phyloP scores from a whole-genome alignment of 305 asterid species.

The Nicotiana rustica region DNA sequence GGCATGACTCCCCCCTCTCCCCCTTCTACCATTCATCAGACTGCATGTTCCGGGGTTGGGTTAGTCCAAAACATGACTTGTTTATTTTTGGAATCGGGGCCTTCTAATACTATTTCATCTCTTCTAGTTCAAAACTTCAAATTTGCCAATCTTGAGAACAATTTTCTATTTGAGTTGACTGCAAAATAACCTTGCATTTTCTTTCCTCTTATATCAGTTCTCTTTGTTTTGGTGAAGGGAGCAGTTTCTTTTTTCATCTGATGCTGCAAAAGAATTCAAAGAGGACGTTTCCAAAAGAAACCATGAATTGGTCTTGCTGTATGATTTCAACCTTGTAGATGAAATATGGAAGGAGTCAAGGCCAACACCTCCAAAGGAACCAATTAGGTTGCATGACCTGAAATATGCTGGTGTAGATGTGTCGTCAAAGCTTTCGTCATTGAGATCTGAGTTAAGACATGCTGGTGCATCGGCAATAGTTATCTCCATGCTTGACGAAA shows the following conservation, averaged over 20 bases:
- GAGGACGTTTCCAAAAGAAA: constrained; percentile 74
- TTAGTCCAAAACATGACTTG: neutral
- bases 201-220: constrained; percentile 62
- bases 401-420: constrained; percentile 91
- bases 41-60: neutral
- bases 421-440: constrained; percentile 74
- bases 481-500: constrained; percentile 95
- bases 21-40: neutral
- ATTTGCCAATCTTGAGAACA: neutral
- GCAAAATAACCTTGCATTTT: constrained; percentile 35
- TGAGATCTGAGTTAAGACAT: constrained; percentile 76
- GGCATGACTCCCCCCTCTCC: constrained; percentile 3
- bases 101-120: neutral
- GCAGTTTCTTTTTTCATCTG: constrained; percentile 97
- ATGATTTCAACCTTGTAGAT: constrained; percentile 90
- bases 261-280: constrained; percentile 93
- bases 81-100: neutral
- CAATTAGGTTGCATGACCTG: constrained; percentile 78
- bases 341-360: constrained; percentile 91
- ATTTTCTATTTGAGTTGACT: constrained; percentile 28
- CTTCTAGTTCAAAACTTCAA: constrained; percentile 8
- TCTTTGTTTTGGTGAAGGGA: constrained; percentile 77
- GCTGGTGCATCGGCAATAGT: constrained; percentile 89
- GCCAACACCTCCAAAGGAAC: constrained; percentile 74
- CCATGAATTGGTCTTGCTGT: constrained; percentile 86